Base-by-base conservation (phyloP, 768 basidiomycete genomes). In the Macrocybe gigantea region DNA sequence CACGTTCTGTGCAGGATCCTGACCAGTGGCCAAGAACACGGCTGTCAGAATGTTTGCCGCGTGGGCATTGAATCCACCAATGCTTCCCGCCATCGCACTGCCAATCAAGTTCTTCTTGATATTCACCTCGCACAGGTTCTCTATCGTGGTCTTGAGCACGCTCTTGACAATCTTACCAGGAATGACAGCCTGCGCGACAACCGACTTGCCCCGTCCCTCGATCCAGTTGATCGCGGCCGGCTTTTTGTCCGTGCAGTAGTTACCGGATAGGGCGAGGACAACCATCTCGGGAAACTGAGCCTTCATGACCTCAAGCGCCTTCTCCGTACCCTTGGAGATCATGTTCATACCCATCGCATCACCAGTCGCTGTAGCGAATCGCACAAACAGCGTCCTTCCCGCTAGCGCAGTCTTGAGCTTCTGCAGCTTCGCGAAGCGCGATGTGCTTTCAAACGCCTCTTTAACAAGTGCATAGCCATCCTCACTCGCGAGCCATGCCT, bases 311-410 rank as follows among this genome's bases (percentile, higher is more conserved):
- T 87, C 92, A 9, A 99, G 77, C 14, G 93, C 93, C 67, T 88
- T 89, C 72, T 98, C 96, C 7, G 93, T 93, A 2, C 94, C 96
- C 69, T 99, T 99, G 7, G 88, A 90, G 61, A 98, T 96, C 96
- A 98, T 99, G 74, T 99, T 99, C 96, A 99, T 99, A 12, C 96
- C 96, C 95, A 98, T 99, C 37, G 96, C 95, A 60, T 98, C 95
- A 31, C 94, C 96, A 0, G 96, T 98, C 47, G 81, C 83, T 10
- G 93, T 96, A 49, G 88, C 88, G 60, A 99, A 97, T 41, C 96
- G 81, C 15, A 97, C 83, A 62, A 84, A 99, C 35, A 99, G 70
- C 35, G 93, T 95, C 37, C 96, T 80, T 5, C 96, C 96, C 5
- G 96, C 96, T 64, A 98, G 71, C 5, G 86, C 89, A 41, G 84